phyloP scores from a whole-genome alignment of 345 rosid genomes.

The Linum trigynum region DNA sequence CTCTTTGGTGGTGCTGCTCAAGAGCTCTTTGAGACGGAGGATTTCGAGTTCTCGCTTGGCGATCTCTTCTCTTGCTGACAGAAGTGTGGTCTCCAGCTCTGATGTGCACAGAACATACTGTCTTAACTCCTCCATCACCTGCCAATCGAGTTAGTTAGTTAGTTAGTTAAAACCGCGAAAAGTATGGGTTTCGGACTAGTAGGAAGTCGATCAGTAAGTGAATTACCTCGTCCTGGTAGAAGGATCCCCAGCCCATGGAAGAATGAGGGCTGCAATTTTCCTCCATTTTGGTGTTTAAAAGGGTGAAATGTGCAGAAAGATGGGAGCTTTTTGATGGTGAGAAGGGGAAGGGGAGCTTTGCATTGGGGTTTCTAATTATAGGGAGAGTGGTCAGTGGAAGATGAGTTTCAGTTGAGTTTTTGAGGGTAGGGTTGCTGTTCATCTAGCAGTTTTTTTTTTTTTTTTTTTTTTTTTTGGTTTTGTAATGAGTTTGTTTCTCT shows the following conservation, averaged over 20 bases:
- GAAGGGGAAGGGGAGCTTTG: not conserved
- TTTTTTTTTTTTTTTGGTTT: too few relatives aligned
- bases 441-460: not conserved
- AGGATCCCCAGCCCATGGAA: not conserved
- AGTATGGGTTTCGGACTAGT: too few relatives aligned
- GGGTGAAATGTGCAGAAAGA: too few relatives aligned
- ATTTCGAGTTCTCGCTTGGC: conserved; percentile 1
- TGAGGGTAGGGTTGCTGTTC: too few relatives aligned
- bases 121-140: conserved; percentile 5
- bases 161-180: too few relatives aligned
- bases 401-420: too few relatives aligned
- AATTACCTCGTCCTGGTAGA: not conserved
- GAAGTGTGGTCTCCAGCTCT: not conserved
- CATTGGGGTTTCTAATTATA: not conserved
- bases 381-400: not conserved
- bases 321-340: not conserved
- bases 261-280: not conserved
- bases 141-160: not conserved
- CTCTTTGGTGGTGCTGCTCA: not conserved
- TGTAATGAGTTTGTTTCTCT: not conserved
- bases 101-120: conserved; percentile 4
- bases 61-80: conserved; percentile 3
- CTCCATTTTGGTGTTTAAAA: not conserved
- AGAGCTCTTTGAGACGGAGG: conserved; percentile 1
- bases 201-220: too few relatives aligned